phyloP scores from a whole-genome alignment of 352 stramenopile genomes.

The Globisporangium alternatum region DNA sequence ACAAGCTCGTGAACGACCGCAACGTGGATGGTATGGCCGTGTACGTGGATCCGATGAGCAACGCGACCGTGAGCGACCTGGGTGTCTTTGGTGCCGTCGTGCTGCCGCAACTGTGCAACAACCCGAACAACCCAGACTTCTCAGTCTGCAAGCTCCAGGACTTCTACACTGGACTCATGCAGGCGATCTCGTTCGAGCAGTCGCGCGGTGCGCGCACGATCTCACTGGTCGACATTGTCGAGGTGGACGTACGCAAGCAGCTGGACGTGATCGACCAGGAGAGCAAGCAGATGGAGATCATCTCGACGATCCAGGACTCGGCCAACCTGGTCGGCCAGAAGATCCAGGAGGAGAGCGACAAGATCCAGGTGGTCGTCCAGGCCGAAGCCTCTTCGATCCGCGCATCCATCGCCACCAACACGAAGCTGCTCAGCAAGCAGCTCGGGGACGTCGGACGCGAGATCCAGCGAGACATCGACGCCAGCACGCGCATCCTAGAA shows the following conservation, averaged over 20 bases:
- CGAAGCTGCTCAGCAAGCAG: not conserved
- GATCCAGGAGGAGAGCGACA: slow-evolving; percentile 15
- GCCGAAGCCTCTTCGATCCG: not conserved
- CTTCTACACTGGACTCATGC: slow-evolving; percentile 15
- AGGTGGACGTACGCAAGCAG: slow-evolving; percentile 26
- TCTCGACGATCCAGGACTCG: slow-evolving; percentile 16
- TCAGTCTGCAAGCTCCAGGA: slow-evolving; percentile 21
- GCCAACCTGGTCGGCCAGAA: slow-evolving; percentile 19
- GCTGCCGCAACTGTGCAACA: slow-evolving; percentile 14
- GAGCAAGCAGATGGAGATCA: slow-evolving; percentile 22
- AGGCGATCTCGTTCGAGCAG: slow-evolving; percentile 14
- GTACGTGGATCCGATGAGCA: slow-evolving; percentile 13
- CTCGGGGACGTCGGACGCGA: not conserved
- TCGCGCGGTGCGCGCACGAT: not conserved
- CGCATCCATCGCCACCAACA: not conserved
- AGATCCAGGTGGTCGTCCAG: slow-evolving; percentile 10
- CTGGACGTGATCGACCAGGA: slow-evolving; percentile 21
- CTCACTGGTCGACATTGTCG: slow-evolving; percentile 13
- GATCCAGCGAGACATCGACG: not conserved
- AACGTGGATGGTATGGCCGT: slow-evolving; percentile 13
- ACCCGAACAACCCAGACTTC: slow-evolving; percentile 16
- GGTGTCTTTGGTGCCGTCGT: slow-evolving; percentile 4
- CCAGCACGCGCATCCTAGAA: not conserved
- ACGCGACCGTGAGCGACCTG: slow-evolving; percentile 16
- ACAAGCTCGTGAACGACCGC: slow-evolving; percentile 10